A percentile compares a stretch with the other conserved stretches of the same genome.
Conservation (phyloP, 164 flowering plant genomes). For the Platanus orientalis region DNA sequence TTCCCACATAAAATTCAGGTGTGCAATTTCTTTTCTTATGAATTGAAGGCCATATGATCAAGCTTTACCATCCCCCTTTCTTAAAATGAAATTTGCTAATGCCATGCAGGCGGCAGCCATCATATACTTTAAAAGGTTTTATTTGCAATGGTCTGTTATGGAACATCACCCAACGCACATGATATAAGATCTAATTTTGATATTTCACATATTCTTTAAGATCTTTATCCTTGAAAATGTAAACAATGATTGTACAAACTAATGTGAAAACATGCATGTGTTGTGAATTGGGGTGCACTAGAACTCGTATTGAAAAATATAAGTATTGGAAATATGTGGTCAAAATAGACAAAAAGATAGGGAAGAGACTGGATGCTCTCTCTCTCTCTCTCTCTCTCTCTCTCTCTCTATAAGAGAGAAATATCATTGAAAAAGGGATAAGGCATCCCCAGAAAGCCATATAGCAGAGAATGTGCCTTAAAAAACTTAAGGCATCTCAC, state of each 20-base stretch:
- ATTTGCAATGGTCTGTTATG: slow-evolving; percentile 97
- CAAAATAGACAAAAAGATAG: neutral
- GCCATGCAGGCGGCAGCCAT: slow-evolving; percentile 86
- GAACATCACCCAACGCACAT: slow-evolving; percentile 92
- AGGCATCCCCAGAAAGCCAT: no score
- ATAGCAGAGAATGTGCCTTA: no score
- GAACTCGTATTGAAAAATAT: no score
- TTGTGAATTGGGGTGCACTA: neutral
- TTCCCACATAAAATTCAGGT: slow-evolving; percentile 98
- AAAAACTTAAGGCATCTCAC: no score
- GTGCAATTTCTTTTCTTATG: slow-evolving; percentile 4
- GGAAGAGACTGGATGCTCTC: neutral
- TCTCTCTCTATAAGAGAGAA: no score
- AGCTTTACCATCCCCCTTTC: neutral
- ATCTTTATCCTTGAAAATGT: neutral
- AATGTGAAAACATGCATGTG: neutral
- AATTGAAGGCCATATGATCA: neutral
- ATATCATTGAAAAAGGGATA: no score
- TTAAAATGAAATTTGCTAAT: slow-evolving; percentile 7
- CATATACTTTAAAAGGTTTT: slow-evolving; percentile 89
- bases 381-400: no score
- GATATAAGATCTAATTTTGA: slow-evolving; percentile 48
- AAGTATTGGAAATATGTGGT: neutral
- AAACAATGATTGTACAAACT: neutral
- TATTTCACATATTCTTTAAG: neutral